A percentile compares a stretch with the other conserved stretches of the same genome.
These are phyloP conservation scores for Plasmodium cynomolgi DNA, from an alignment of 169 alveolate species.

Conservation along the genomic window DNA sequence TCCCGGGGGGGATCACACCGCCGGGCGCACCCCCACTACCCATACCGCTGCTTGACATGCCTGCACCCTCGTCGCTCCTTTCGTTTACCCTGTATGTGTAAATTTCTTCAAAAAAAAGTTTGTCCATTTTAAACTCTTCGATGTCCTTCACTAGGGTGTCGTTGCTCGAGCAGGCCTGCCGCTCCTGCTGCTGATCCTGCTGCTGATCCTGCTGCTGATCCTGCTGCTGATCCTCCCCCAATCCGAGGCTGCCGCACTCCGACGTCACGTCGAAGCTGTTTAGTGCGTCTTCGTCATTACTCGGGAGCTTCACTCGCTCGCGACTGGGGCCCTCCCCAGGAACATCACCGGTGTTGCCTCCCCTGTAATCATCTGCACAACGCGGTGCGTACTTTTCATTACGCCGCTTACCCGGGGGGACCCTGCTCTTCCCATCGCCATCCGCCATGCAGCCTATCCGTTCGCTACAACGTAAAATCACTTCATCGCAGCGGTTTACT, in stretches of 20 bases:
- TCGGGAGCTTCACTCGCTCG: conserved; percentile 3
- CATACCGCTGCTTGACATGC: neutral
- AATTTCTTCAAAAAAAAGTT: conserved; percentile 61
- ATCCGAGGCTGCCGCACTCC: neutral
- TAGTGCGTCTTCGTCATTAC: neutral
- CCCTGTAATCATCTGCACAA: neutral
- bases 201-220: neutral
- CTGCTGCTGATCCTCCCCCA: neutral
- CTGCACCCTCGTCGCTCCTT: neutral
- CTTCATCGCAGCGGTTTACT: neutral
- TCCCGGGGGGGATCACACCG: neutral
- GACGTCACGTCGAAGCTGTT: neutral
- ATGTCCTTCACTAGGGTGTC: conserved; percentile 23
- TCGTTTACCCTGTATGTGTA: conserved; percentile 36
- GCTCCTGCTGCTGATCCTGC: neutral
- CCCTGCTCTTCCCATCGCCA: neutral
- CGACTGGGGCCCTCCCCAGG: neutral
- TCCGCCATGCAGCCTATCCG: neutral
- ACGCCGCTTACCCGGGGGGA: neutral
- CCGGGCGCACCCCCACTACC: neutral
- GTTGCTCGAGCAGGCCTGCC: conserved; percentile 9
- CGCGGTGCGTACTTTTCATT: neutral
- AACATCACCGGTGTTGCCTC: neutral
- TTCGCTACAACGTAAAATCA: neutral
- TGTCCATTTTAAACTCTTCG: conserved; percentile 38